Evolutionary conservation across 192 early-diverging fungal genomes (phyloP).

Genomic region (Coemansia sp.): DNA sequence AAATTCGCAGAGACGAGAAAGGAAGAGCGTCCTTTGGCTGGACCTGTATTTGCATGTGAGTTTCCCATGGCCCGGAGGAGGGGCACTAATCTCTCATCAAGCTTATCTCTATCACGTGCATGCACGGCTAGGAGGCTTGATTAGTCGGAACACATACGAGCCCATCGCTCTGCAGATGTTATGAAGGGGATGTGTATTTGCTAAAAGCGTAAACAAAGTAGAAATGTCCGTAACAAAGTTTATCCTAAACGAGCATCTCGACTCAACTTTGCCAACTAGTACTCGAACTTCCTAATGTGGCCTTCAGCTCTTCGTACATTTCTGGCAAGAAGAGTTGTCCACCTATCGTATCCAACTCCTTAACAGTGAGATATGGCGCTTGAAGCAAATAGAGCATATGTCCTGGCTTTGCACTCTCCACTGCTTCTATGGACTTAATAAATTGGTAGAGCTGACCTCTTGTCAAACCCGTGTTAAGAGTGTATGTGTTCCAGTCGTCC

Average conservation of each 20-base stretch:
- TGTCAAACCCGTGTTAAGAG: neutral
- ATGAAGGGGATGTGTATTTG: neutral
- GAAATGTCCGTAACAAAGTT: neutral
- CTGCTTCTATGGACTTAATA: neutral
- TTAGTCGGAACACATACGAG: neutral
- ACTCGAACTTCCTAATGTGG: neutral
- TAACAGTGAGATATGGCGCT: neutral
- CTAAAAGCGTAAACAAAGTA: neutral
- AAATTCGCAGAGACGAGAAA: neutral
- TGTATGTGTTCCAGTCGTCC: neutral
- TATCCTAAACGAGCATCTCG: neutral
- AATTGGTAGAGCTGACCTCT: neutral
- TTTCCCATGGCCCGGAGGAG: neutral
- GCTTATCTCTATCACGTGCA: constrained; percentile 11
- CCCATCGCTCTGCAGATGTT: neutral
- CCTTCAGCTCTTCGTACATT: neutral
- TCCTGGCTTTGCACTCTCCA: neutral
- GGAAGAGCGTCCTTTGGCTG: neutral
- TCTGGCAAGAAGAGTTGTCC: neutral
- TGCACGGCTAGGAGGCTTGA: neutral
- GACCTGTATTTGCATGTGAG: neutral
- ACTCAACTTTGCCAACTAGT: neutral
- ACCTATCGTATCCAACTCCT: neutral
- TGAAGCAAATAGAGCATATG: neutral
- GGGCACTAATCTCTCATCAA: constrained; percentile 2